Base-by-base conservation (phyloP, 768 basidiomycete genomes). In the Daedaleopsis nitida region DNA sequence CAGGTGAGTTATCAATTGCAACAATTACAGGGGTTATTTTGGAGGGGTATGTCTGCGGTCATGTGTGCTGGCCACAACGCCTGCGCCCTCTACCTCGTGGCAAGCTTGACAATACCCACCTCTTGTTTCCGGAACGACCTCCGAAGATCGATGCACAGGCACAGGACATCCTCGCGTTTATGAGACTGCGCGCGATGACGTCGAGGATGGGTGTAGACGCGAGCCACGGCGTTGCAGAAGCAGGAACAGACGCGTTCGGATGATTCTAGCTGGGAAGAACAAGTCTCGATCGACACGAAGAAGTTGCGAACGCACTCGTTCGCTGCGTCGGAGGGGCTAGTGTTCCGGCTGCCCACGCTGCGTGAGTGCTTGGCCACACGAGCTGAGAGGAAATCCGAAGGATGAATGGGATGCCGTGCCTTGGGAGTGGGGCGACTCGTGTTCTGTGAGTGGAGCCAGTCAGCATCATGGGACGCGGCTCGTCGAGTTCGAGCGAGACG, bases 391-490 rank as follows among this genome's bases (percentile, higher is more conserved):
- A 11, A 32, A 32, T 32, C 27, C 27, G 42, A 11, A 43, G 50
- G 50, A 32, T 56, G 55, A 19, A 47, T 38, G 48, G 54, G 38
- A 51, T 24, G 51, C 50, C 50, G 51, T 48, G 37, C 55, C 60
- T 57, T 57, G 55, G 55, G 13, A 10, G 39, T 49, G 52, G 39
- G 24, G 16, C 55, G 38, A 57, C 55, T 49, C 50, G 51, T 57
- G 55, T 24, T 21, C 24, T 24, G 21, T 24, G 55, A 53, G 52
- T 44, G 38, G 43, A 49, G 47, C 11, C 14, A 21, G 55, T 57
- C 16, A 52, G 60, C 45, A 43, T 62, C 60, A 53, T 57, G 55
- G 34, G 55, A 52, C 38, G 51, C 60, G 43, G 55, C 52, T n/a
- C n/a, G 32, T 53, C 55, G 55, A 37, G 35, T 42, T 52, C 60